Evolutionary conservation across 768 basidiomycete species (phyloP).

Genomic region (Clitopilus hobsonii): DNA sequence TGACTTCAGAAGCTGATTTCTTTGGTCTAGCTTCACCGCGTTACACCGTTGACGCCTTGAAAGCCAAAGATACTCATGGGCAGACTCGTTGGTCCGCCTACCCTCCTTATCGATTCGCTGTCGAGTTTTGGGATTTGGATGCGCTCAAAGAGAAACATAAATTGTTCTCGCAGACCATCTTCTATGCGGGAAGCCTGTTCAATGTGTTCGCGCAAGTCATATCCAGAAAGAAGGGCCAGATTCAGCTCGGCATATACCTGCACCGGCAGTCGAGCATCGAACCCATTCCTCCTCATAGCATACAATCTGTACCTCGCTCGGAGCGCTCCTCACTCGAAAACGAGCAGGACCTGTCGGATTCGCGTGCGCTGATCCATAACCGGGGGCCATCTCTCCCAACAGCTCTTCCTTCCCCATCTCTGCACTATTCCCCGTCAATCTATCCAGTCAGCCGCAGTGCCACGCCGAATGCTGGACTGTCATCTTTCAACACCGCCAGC

Average conservation of each 20-base stretch:
- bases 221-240: conserved; percentile 60
- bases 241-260: conserved; percentile 84
- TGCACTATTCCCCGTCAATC: conserved; percentile 42
- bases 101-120: conserved; percentile 79
- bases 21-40: conserved; percentile 56
- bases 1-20: conserved; percentile 48
- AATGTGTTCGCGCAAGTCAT: conserved; percentile 89
- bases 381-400: conserved; percentile 28
- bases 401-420: conserved; percentile 20
- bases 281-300: conserved; percentile 68
- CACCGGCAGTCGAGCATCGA: conserved; percentile 83
- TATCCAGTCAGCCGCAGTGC: conserved; percentile 39
- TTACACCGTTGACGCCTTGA: conserved; percentile 35
- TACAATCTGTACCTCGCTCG: conserved; percentile 28
- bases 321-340: conserved; percentile 3
- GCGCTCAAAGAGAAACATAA: conserved; percentile 80
- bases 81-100: conserved; percentile 60
- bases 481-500: conserved; percentile 18
- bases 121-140: conserved; percentile 89
- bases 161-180: conserved; percentile 80
- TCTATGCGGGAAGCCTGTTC: conserved; percentile 86
- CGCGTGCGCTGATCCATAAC: conserved; percentile 9
- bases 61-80: conserved; percentile 37
- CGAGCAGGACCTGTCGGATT: conserved; percentile 6
- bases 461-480: conserved; percentile 27